A percentile compares a stretch with the other conserved stretches of the same genome.
Conservation (phyloP, 192 early-diverging fungal genomes). For the Podila epicladia region DNA sequence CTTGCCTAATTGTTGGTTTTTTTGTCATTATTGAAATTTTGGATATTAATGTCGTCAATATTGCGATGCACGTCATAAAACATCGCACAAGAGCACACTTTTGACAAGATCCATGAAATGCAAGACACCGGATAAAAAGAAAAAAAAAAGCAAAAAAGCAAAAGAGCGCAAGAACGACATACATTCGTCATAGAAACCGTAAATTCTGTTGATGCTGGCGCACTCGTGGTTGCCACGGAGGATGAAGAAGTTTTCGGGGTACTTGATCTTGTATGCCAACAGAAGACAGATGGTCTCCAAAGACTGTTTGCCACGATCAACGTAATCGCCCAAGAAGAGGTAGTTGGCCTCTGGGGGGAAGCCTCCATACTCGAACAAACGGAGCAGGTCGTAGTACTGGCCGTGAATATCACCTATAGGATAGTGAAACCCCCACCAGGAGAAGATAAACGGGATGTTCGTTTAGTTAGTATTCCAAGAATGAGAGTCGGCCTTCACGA, state of each 20-base stretch:
- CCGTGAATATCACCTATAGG: conserved; percentile 80
- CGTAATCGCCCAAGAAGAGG: conserved; percentile 97
- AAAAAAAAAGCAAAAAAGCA: background rate
- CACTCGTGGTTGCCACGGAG: conserved; percentile 98
- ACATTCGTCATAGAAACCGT: conserved; percentile 97
- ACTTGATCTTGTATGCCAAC: conserved; percentile 99
- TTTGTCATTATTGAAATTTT: no score
- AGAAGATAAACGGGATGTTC: no score
- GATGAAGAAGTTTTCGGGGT: conserved; percentile 99
- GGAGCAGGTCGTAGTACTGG: conserved; percentile 96
- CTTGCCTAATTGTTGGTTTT: conserved; percentile 73
- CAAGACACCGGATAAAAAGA: background rate
- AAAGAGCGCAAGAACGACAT: conserved; percentile 47
- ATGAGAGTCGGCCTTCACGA: no score
- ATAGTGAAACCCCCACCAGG: background rate
- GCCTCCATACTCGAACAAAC: conserved; percentile 96
- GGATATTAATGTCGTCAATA: background rate
- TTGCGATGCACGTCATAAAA: background rate
- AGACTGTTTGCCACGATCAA: conserved; percentile 97
- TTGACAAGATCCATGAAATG: background rate
- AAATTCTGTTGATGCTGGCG: conserved; percentile 95
- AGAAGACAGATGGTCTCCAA: conserved; percentile 97
- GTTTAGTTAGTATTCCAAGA: no score
- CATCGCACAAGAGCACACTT: background rate
- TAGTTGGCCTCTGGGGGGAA: conserved; percentile 98